Evolutionary conservation across 352 stramenopile genomes (phyloP).

Genomic region (Phytopythium chamaehyphon): DNA sequence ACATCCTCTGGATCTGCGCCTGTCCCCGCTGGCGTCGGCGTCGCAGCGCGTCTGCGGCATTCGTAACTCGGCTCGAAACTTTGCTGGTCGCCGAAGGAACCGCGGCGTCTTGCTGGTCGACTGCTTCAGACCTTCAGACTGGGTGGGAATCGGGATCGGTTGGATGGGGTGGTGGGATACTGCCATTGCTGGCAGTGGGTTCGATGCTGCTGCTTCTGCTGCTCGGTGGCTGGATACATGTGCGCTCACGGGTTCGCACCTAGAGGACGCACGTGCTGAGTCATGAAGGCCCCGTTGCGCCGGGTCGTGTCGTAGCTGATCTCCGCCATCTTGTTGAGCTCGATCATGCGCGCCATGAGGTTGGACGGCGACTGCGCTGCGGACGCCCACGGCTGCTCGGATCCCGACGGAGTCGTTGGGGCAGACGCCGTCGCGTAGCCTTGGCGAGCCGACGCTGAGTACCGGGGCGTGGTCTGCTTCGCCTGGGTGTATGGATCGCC

Average conservation of each 20-base stretch:
- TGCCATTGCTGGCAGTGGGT: too few relatives aligned
- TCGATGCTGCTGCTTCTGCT: too few relatives aligned
- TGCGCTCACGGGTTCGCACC: not conserved
- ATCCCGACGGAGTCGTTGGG: constrained; percentile 1
- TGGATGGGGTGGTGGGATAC: not conserved
- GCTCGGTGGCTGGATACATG: too few relatives aligned
- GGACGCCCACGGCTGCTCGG: not conserved
- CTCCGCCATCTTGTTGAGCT: constrained; percentile 21
- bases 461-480: not conserved
- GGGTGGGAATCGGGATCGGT: not conserved
- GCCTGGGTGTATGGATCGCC: too few relatives aligned
- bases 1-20: too few relatives aligned
- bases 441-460: not conserved
- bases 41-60: constrained; percentile 1
- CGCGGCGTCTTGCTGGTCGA: not conserved
- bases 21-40: not conserved
- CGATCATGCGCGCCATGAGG: constrained; percentile 20
- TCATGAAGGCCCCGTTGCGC: constrained; percentile 14
- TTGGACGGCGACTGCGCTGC: constrained; percentile 4
- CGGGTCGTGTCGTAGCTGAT: constrained; percentile 28
- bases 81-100: not conserved
- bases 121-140: not conserved
- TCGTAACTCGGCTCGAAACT: not conserved
- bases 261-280: constrained; percentile 13
- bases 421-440: not conserved